A percentile compares a stretch with the other conserved stretches of the same genome.
Conservation (phyloP, 768 basidiomycete species). For the Phanerodontia chrysosporium region DNA sequence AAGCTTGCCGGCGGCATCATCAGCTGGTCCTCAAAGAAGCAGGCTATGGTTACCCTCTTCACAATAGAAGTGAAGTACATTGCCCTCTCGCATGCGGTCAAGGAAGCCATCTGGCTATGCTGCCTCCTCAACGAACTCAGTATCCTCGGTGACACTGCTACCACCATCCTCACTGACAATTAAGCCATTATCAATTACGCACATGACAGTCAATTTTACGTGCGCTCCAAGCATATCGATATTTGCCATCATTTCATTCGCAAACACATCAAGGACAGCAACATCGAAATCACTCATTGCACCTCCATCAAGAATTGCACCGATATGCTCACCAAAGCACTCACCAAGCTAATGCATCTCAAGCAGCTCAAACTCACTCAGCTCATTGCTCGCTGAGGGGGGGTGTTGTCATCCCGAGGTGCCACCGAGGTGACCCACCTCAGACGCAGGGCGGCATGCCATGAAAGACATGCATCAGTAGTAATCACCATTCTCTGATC, state of each 20-base stretch:
- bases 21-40: no score
- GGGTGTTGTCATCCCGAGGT: no score
- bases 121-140: conserved; percentile 28
- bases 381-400: conserved; percentile 10
- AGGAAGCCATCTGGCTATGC: conserved; percentile 30
- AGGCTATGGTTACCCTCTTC: no score
- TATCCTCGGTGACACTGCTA: conserved; percentile 14
- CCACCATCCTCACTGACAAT: conserved; percentile 32
- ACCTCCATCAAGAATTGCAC: conserved; percentile 27
- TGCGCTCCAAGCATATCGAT: conserved; percentile 35
- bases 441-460: no score
- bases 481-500: no score
- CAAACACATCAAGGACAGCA: conserved; percentile 18
- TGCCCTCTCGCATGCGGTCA: no score
- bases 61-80: no score
- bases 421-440: no score
- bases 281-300: conserved; percentile 5
- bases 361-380: neutral
- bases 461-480: no score
- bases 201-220: conserved; percentile 25
- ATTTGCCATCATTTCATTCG: conserved; percentile 32
- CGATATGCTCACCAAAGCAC: conserved; percentile 32
- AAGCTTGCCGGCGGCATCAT: no score
- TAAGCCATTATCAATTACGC: conserved; percentile 30
- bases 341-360: conserved; percentile 10